Evolutionary conservation across 1,284 basidiomycete species (phyloP), one percentile per base, ranked within the genome.

Genomic region (Moesziomyces parantarcticus): DNA sequence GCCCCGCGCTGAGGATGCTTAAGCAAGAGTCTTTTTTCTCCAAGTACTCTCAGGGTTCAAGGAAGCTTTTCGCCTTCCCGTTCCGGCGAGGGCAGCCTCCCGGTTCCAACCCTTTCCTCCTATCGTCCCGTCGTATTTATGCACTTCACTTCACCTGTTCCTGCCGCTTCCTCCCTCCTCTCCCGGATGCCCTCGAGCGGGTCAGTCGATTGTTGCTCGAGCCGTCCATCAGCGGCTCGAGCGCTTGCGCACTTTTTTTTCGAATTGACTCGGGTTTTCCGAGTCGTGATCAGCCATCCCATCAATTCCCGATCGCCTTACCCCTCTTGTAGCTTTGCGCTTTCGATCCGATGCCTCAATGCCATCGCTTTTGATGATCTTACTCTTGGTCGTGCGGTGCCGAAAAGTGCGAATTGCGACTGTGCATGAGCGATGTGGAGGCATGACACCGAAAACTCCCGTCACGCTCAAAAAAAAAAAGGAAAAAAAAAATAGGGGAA

Each of bases 1-100:
- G 47, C 62, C 69, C 44, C 74, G 74, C 26, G 62, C 61, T 47
- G 74, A 76, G 66, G 74, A 76, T 45, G 74, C 74, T 32, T 76
- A 67, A 71, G 39, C 9, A 29, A 29, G 46, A 29, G 46, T 52
- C 42, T 29, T 51, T 23, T 45, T n/a, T 26, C 42, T 16, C n/a
- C 22, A 18, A 11, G 11, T 34, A 25, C 5, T 21, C n/a, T 13
- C 25, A 8, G 5, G n/a, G 5, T n/a, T n/a, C n/a, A n/a, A n/a
- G n/a, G n/a, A n/a, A 23, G 41, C n/a, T 10, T 22, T 9, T 43
- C 5, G n/a, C 41, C 41, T 43, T 39, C 16, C 18, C 18, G 36
- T 18, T 16, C 7, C 6, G 36, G 16, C 36, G 7, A 39, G 36
- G 36, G 36, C 36, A 18, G 18, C 14, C 36, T 18, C 36, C 18